Evolutionary conservation across 495 filamentous ascomycete species (phyloP).

Genomic region (Talaromyces wortmannii): DNA sequence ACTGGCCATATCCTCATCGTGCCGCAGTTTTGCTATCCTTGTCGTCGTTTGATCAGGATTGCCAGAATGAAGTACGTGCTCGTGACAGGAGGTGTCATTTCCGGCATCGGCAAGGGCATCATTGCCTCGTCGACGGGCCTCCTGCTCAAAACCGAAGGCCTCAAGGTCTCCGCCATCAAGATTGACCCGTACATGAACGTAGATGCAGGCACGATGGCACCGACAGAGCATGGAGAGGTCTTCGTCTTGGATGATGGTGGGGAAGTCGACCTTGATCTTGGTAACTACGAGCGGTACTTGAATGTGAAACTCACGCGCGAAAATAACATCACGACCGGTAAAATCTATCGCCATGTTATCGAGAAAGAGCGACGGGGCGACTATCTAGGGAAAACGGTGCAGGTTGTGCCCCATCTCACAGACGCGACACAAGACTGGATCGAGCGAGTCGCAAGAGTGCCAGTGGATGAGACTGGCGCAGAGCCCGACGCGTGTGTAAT

Average conservation of each 20-base stretch:
- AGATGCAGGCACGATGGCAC: slow-evolving; percentile 75
- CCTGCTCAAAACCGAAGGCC: slow-evolving; percentile 76
- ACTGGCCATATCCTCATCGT: too few relatives aligned
- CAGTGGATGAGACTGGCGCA: slow-evolving; percentile 76
- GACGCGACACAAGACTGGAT: slow-evolving; percentile 91
- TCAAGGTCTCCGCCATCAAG: slow-evolving; percentile 55
- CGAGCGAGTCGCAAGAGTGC: slow-evolving; percentile 74
- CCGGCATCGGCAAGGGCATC: slow-evolving; percentile 77
- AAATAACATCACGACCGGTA: slow-evolving; percentile 93
- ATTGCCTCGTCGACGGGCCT: slow-evolving; percentile 68
- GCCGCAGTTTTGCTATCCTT: too few relatives aligned
- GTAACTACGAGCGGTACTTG: slow-evolving; percentile 89
- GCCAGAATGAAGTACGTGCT: slow-evolving; percentile 76
- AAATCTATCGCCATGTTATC: slow-evolving; percentile 87
- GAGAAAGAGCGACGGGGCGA: slow-evolving; percentile 69
- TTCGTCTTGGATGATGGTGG: slow-evolving; percentile 69
- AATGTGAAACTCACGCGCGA: slow-evolving; percentile 66
- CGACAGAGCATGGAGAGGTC: slow-evolving; percentile 70
- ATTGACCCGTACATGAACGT: slow-evolving; percentile 83
- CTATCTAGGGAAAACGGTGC: slow-evolving; percentile 89
- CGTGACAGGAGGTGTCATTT: slow-evolving; percentile 77
- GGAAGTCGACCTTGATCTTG: slow-evolving; percentile 87
- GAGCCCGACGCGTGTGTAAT: slow-evolving; percentile 92
- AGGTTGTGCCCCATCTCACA: slow-evolving; percentile 75
- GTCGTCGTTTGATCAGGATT: too few relatives aligned